These are phyloP conservation scores for Rhizodiscina lignyota DNA, from an alignment of 495 filamentous ascomycete genomes.

Conservation along the genomic window DNA sequence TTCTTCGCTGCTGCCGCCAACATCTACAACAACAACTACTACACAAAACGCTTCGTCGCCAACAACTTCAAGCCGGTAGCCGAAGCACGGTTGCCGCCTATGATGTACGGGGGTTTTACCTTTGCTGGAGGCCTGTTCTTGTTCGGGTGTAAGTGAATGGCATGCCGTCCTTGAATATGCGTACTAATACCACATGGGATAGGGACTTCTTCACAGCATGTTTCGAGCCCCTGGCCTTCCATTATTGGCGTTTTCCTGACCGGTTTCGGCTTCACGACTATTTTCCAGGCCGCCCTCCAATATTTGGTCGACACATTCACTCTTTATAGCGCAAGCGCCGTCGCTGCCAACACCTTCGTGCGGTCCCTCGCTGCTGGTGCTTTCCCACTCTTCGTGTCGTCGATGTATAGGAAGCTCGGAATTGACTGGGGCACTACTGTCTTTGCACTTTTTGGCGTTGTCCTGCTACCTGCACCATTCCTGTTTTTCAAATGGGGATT, in stretches of 20 bases:
- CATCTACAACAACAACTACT: constrained; percentile 15
- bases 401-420: constrained; percentile 16
- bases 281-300: constrained; percentile 9
- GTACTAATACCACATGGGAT: too few relatives aligned
- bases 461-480: too few relatives aligned
- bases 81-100: constrained; percentile 9
- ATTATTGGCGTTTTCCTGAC: too few relatives aligned
- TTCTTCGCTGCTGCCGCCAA: constrained; percentile 22
- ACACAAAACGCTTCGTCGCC: constrained; percentile 38
- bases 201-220: too few relatives aligned
- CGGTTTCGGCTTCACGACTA: constrained; percentile 10
- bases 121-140: constrained; percentile 11
- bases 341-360: constrained; percentile 22
- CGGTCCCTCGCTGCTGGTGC: constrained; percentile 16
- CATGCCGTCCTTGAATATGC: too few relatives aligned
- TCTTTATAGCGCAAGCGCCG: constrained; percentile 15
- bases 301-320: constrained; percentile 13
- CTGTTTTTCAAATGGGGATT: too few relatives aligned
- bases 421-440: constrained; percentile 10
- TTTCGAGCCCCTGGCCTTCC: too few relatives aligned
- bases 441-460: too few relatives aligned
- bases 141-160: constrained; percentile 14
- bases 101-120: constrained; percentile 5
- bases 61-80: constrained; percentile 12
- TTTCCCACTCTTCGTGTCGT: constrained; percentile 18